Percentiles rank a stretch among this genome's conserved stretches.
These are phyloP conservation scores for Phaffomyces thermotolerans DNA, from an alignment of 805 yeast genomes.

Conservation along the genomic window DNA sequence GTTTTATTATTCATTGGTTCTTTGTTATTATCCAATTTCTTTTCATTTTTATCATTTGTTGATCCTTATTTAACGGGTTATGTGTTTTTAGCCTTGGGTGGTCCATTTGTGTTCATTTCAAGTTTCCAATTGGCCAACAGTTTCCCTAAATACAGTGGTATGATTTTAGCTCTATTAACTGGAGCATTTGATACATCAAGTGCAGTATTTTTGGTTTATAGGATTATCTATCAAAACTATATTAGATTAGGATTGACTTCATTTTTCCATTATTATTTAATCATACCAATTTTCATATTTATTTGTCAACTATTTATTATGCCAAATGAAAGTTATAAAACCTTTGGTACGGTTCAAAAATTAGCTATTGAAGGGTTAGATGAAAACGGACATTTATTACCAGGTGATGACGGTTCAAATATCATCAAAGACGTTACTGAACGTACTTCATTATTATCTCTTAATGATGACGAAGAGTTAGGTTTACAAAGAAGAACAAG, in stretches of 20 bases:
- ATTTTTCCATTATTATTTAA: slow-evolving; percentile 61
- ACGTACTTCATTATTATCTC: slow-evolving; percentile 25
- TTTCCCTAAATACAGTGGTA: slow-evolving; percentile 77
- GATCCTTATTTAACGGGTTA: slow-evolving; percentile 77
- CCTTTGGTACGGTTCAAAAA: slow-evolving; percentile 59
- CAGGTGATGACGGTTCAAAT: slow-evolving; percentile 32
- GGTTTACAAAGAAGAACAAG: slow-evolving; percentile 10
- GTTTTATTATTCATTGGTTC: slow-evolving; percentile 52
- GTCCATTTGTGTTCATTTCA: slow-evolving; percentile 89
- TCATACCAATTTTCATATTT: slow-evolving; percentile 74
- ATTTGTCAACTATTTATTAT: slow-evolving; percentile 68
- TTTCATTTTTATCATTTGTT: slow-evolving; percentile 21
- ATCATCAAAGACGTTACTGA: slow-evolving; percentile 40
- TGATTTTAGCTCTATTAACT: slow-evolving; percentile 72
- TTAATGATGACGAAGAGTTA: slow-evolving; percentile 3
- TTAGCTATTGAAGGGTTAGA: slow-evolving; percentile 68
- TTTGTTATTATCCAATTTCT: slow-evolving; percentile 34
- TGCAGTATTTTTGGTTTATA: slow-evolving; percentile 74
- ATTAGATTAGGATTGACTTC: slow-evolving; percentile 34
- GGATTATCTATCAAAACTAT: slow-evolving; percentile 49
- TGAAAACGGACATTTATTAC: slow-evolving; percentile 50
- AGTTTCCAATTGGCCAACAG: slow-evolving; percentile 85
- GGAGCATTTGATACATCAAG: slow-evolving; percentile 94
- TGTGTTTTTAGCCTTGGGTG: slow-evolving; percentile 73
- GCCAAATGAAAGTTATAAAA: slow-evolving; percentile 74